These are phyloP conservation scores for Tolypocladium sp. DNA, from an alignment of 2,329 filamentous ascomycete species.

Conservation along the genomic window DNA sequence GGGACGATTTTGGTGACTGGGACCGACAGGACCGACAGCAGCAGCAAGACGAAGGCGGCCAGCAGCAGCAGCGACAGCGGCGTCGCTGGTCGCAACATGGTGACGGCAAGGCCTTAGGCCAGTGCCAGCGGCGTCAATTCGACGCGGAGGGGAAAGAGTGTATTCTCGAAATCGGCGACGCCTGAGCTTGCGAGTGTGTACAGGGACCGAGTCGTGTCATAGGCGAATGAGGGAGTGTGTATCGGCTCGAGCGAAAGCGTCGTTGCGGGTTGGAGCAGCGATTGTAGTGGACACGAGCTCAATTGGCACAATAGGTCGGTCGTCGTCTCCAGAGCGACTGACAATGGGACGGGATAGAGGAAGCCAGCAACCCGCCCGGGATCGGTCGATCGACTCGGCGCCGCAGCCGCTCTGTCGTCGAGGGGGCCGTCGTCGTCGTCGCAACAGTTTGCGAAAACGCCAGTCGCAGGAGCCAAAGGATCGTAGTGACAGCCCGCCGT, in stretches of 20 bases:
- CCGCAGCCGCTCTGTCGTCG: not conserved
- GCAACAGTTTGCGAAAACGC: not conserved
- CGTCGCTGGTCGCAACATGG: constrained; percentile 85
- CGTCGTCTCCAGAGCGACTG: not conserved
- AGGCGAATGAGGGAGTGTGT: not conserved
- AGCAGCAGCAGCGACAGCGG: constrained; percentile 81
- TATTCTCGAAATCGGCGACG: not conserved
- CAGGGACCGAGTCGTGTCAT: not conserved
- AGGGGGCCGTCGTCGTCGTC: not conserved
- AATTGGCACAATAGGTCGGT: not conserved
- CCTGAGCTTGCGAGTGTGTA: not conserved
- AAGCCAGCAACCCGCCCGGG: not conserved
- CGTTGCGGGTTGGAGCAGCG: not conserved
- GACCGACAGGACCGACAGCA: constrained; percentile 83
- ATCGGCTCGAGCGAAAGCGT: not conserved
- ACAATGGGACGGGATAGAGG: not conserved
- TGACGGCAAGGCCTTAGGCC: constrained; percentile 22
- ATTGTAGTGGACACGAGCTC: not conserved
- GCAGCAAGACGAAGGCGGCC: constrained; percentile 72
- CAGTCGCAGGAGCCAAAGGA: not conserved
- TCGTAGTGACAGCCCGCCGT: not conserved
- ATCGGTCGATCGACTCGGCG: not conserved
- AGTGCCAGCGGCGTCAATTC: not conserved
- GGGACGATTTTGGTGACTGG: constrained; percentile 82
- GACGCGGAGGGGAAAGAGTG: not conserved